These are phyloP conservation scores for Candida pseudoviswanathii DNA, from an alignment of 1,139 yeast genomes.

Conservation along the genomic window DNA sequence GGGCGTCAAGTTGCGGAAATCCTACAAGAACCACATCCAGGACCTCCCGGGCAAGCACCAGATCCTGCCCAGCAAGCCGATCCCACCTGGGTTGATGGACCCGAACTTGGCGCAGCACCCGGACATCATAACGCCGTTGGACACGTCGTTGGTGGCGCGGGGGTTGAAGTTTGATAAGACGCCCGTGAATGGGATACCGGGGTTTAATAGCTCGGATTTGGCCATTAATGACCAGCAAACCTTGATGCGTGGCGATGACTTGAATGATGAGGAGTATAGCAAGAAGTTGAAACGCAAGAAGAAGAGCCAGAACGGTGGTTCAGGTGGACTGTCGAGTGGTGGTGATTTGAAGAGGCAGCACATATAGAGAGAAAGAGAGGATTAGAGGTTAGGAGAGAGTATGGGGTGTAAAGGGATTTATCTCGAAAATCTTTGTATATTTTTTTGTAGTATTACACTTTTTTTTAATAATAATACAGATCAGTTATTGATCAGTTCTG, in stretches of 20 bases:
- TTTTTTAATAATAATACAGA: neutral
- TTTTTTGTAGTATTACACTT: neutral
- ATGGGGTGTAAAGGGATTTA: neutral
- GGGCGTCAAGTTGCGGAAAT: slow-evolving; percentile 88
- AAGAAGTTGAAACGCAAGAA: slow-evolving; percentile 37
- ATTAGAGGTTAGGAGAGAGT: neutral
- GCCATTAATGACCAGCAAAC: slow-evolving; percentile 61
- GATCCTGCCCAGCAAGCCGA: slow-evolving; percentile 58
- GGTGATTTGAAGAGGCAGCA: slow-evolving; percentile 44
- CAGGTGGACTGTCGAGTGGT: slow-evolving; percentile 14
- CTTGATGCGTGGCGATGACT: slow-evolving; percentile 47
- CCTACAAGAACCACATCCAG: slow-evolving; percentile 86
- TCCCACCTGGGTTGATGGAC: slow-evolving; percentile 55
- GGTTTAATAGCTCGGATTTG: slow-evolving; percentile 69
- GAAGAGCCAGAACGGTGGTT: slow-evolving; percentile 29
- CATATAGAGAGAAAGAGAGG: slow-evolving; percentile 16
- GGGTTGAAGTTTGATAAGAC: slow-evolving; percentile 69
- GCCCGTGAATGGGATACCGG: slow-evolving; percentile 74
- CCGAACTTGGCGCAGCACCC: slow-evolving; percentile 44
- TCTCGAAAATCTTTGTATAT: too few relatives aligned
- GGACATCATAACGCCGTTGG: slow-evolving; percentile 51
- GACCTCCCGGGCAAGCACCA: slow-evolving; percentile 84
- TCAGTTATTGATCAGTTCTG: neutral
- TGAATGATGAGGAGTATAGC: slow-evolving; percentile 43
- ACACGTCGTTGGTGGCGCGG: slow-evolving; percentile 47